These are phyloP conservation scores for Paxillus involutus DNA, from an alignment of 768 basidiomycete genomes.

Conservation along the genomic window DNA sequence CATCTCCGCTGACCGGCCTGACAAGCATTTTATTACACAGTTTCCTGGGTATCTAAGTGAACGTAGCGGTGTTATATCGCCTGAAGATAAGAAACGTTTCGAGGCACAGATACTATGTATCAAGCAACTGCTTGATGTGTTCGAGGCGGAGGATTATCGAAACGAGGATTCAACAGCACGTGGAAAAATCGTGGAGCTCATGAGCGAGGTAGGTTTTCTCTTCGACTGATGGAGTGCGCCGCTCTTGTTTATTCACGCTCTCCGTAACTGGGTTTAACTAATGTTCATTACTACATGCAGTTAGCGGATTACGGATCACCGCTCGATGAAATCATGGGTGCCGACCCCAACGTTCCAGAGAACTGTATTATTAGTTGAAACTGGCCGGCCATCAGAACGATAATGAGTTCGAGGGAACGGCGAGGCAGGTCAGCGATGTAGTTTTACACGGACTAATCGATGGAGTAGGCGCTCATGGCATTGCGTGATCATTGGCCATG, in stretches of 20 bases:
- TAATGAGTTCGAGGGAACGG: background rate
- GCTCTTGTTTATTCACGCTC: background rate
- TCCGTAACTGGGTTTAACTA: background rate
- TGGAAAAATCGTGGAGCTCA: conserved; percentile 59
- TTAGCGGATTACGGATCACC: conserved; percentile 80
- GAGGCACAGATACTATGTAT: conserved; percentile 59
- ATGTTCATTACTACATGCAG: conserved; percentile 34
- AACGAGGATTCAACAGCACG: conserved; percentile 51
- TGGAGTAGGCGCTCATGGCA: background rate
- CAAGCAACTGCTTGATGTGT: conserved; percentile 57
- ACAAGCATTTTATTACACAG: conserved; percentile 35
- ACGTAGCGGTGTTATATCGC: conserved; percentile 51
- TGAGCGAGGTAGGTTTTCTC: conserved; percentile 61
- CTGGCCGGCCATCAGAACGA: background rate
- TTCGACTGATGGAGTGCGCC: background rate
- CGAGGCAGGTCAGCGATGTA: background rate
- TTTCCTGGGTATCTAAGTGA: conserved; percentile 75
- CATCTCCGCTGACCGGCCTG: background rate
- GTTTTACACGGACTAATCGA: background rate
- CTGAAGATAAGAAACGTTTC: conserved; percentile 64
- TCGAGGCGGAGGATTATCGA: conserved; percentile 58
- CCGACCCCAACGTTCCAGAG: conserved; percentile 43
- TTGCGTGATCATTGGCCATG: background rate
- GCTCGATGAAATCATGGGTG: conserved; percentile 83
- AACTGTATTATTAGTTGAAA: conserved; percentile 13